Percentiles rank a stretch among this genome's conserved stretches.
These are phyloP conservation scores for Epicoccum nigrum DNA, from an alignment of 2,329 filamentous ascomycete species.

Conservation along the genomic window DNA sequence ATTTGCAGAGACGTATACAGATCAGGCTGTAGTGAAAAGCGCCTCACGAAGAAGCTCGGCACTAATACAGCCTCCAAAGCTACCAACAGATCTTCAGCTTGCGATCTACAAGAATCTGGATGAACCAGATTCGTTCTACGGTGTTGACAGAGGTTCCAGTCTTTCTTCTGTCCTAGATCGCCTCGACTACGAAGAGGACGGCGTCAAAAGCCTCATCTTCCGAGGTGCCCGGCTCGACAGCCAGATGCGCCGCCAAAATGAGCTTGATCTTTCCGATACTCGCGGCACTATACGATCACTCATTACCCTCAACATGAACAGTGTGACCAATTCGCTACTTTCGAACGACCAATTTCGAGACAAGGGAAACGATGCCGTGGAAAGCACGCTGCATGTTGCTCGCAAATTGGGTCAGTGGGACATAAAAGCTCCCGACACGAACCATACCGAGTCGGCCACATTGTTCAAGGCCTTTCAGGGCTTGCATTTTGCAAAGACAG, in stretches of 20 bases:
- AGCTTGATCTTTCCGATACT: constrained; percentile 64
- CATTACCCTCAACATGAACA: constrained; percentile 80
- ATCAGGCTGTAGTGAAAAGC: constrained; percentile 54
- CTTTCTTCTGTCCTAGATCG: constrained; percentile 78
- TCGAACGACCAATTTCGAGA: constrained; percentile 69
- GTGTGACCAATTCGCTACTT: constrained; percentile 80
- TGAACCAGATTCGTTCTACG: constrained; percentile 96
- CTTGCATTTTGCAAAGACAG: constrained; percentile 69
- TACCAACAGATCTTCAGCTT: constrained; percentile 72
- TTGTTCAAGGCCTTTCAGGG: constrained; percentile 83
- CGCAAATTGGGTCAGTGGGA: constrained; percentile 91
- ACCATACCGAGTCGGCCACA: constrained; percentile 68
- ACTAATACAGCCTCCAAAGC: constrained; percentile 53
- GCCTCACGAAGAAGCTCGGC: constrained; percentile 68
- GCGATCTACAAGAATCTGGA: constrained; percentile 90
- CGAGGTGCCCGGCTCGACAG: constrained; percentile 90
- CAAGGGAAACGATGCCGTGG: constrained; percentile 64
- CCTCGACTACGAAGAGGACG: constrained; percentile 88
- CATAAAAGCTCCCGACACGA: constrained; percentile 71
- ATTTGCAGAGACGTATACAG: constrained; percentile 75
- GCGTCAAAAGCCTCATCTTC: constrained; percentile 85
- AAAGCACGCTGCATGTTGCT: constrained; percentile 79
- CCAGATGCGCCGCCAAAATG: constrained; percentile 69
- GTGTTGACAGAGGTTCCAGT: constrained; percentile 78
- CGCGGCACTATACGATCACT: constrained; percentile 77